Evolutionary conservation across 2,329 filamentous ascomycete genomes (phyloP).

Genomic region (Pyricularia sp.): DNA sequence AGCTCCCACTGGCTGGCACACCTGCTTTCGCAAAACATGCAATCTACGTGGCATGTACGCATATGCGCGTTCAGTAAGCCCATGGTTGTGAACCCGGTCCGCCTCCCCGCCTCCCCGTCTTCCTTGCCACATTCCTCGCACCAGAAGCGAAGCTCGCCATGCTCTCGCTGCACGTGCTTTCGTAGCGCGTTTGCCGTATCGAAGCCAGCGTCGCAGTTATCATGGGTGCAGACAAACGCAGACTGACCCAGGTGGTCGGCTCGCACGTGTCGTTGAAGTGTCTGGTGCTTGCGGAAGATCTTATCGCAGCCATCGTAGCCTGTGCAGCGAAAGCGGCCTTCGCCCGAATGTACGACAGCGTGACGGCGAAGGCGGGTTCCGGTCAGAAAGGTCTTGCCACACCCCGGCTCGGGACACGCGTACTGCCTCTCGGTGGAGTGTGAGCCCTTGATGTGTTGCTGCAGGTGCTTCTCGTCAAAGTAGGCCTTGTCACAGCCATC

Average conservation of each 20-base stretch:
- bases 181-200: conserved; percentile 63
- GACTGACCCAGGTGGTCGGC: conserved; percentile 64
- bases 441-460: conserved; percentile 74
- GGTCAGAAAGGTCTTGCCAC: conserved; percentile 74
- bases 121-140: conserved; percentile 58
- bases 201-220: conserved; percentile 57
- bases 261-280: conserved; percentile 73
- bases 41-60: conserved; percentile 63
- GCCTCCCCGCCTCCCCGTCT: conserved; percentile 25
- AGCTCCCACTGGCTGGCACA: conserved; percentile 60
- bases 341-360: conserved; percentile 66
- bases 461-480: conserved; percentile 76
- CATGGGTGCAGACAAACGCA: conserved; percentile 60
- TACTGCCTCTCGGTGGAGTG: conserved; percentile 66
- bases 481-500: conserved; percentile 74
- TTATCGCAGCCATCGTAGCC: conserved; percentile 62
- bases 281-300: conserved; percentile 80
- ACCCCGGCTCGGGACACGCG: conserved; percentile 61
- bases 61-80: conserved; percentile 65
- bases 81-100: conserved; percentile 57
- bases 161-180: conserved; percentile 60
- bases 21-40: conserved; percentile 61
- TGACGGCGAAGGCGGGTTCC: conserved; percentile 71
- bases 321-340: conserved; percentile 66
- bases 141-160: conserved; percentile 62